Conservation (phyloP, 164 flowering plant genomes). For the Euptelea pleiosperma region DNA sequence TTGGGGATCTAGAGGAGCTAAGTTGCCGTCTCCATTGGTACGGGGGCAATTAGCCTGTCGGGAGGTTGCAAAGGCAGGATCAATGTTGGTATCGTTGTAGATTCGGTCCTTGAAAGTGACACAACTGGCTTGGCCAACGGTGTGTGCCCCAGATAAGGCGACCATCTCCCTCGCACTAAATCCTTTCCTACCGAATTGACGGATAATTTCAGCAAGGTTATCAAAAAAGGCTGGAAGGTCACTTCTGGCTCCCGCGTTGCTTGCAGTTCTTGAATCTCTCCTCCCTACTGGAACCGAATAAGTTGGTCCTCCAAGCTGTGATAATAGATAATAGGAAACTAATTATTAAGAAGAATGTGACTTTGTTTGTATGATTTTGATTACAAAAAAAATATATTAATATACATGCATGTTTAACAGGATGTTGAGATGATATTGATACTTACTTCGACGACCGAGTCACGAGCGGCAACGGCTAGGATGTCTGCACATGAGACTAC, state of each 20-base stretch:
- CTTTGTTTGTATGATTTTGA: no score
- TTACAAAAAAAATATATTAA: no score
- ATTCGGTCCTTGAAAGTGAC: conserved; percentile 24
- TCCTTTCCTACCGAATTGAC: conserved; percentile 27
- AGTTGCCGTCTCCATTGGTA: conserved; percentile 20
- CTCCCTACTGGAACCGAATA: conserved; percentile 43
- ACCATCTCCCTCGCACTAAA: conserved; percentile 36
- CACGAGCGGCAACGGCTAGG: conserved; percentile 30
- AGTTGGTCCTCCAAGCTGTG: conserved; percentile 41
- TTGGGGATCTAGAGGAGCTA: conserved; percentile 32
- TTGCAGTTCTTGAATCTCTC: conserved; percentile 43
- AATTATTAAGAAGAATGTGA: no score
- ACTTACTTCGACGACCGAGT: conserved; percentile 23
- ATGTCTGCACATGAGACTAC: conserved; percentile 36
- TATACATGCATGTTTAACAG: no score
- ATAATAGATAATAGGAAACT: no score
- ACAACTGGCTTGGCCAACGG: conserved; percentile 41
- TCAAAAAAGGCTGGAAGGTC: conserved; percentile 27
- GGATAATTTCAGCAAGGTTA: conserved; percentile 18
- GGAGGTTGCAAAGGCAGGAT: conserved; percentile 25
- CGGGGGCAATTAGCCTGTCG: conserved; percentile 30
- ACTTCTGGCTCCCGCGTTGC: conserved; percentile 20
- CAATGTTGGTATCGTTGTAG: conserved; percentile 37
- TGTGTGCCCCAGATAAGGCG: conserved; percentile 50
- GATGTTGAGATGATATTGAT: not conserved